Evolutionary conservation across 768 basidiomycete genomes (phyloP).

Genomic region (Mycena rosella): DNA sequence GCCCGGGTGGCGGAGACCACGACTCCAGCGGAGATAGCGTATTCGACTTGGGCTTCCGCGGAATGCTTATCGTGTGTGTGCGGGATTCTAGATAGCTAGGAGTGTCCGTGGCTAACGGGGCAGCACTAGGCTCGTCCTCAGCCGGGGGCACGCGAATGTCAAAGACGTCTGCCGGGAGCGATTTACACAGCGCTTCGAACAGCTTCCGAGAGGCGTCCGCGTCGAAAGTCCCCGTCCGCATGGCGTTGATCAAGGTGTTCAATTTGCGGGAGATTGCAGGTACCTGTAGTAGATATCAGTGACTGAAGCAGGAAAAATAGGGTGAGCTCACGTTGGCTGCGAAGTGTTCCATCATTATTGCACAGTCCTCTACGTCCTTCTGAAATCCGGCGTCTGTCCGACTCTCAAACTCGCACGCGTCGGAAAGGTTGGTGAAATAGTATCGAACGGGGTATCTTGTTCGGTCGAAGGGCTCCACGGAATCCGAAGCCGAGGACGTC

Average conservation of each 20-base stretch:
- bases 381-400: slow-evolving; percentile 40
- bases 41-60: slow-evolving; percentile 28
- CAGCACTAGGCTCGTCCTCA: neutral
- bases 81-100: no score
- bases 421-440: slow-evolving; percentile 50
- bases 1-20: slow-evolving; percentile 5
- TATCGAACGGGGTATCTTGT: slow-evolving; percentile 54
- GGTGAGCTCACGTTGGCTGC: slow-evolving; percentile 48
- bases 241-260: slow-evolving; percentile 60
- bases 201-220: slow-evolving; percentile 63
- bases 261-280: slow-evolving; percentile 56
- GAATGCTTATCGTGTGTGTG: neutral
- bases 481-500: slow-evolving; percentile 37
- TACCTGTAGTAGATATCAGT: slow-evolving; percentile 44
- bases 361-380: slow-evolving; percentile 58
- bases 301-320: neutral
- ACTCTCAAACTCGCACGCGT: slow-evolving; percentile 41
- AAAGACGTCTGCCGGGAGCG: slow-evolving; percentile 57
- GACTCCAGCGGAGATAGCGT: slow-evolving; percentile 14
- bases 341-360: slow-evolving; percentile 52
- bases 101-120: neutral
- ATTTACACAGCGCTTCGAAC: slow-evolving; percentile 62
- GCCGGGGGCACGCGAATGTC: slow-evolving; percentile 39
- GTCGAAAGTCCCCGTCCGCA: slow-evolving; percentile 60
- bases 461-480: slow-evolving; percentile 48